These are phyloP conservation scores for Chaetomium cochliodes DNA, from an alignment of 495 filamentous ascomycete species.

Conservation along the genomic window DNA sequence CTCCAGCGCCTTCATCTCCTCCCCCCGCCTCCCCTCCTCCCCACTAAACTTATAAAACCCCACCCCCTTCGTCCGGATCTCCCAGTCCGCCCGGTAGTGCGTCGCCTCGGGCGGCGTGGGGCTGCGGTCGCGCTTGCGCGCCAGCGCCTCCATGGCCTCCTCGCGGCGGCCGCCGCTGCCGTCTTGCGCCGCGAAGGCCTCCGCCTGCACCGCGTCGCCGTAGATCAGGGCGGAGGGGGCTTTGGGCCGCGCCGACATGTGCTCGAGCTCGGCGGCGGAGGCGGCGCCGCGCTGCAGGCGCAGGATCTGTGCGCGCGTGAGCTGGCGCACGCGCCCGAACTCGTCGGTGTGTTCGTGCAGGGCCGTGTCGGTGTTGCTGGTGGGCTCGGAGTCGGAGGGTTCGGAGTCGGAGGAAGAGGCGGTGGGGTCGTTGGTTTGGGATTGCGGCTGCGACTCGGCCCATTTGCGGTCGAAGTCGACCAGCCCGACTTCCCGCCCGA, in stretches of 20 bases:
- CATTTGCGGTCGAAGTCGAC: conserved; percentile 96
- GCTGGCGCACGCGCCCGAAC: conserved; percentile 73
- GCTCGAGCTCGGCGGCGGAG: conserved; percentile 48
- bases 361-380: conserved; percentile 50
- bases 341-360: conserved; percentile 84
- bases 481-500: conserved; percentile 56
- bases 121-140: conserved; percentile 68
- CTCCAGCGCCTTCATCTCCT: conserved; percentile 75
- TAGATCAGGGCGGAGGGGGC: conserved; percentile 72
- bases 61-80: conserved; percentile 82
- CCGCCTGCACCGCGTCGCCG: conserved; percentile 75
- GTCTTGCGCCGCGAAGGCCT: conserved; percentile 74
- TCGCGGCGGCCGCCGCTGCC: too few species aligned
- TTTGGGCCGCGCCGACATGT: conserved; percentile 53
- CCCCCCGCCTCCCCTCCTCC: conserved; percentile 61
- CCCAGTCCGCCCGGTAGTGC: conserved; percentile 81
- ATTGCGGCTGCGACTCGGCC: conserved; percentile 60
- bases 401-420: conserved; percentile 46
- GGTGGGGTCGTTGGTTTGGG: conserved; percentile 32
- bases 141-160: conserved; percentile 70
- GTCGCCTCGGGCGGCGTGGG: conserved; percentile 70
- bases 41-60: conserved; percentile 85
- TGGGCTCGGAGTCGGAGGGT: conserved; percentile 36
- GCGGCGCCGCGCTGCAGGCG: conserved; percentile 50
- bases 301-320: conserved; percentile 62